Percentiles rank a stretch among this genome's conserved stretches.
phyloP scores from a whole-genome alignment of 1,284 basidiomycete species.

The Sanghuangporus weigelae region DNA sequence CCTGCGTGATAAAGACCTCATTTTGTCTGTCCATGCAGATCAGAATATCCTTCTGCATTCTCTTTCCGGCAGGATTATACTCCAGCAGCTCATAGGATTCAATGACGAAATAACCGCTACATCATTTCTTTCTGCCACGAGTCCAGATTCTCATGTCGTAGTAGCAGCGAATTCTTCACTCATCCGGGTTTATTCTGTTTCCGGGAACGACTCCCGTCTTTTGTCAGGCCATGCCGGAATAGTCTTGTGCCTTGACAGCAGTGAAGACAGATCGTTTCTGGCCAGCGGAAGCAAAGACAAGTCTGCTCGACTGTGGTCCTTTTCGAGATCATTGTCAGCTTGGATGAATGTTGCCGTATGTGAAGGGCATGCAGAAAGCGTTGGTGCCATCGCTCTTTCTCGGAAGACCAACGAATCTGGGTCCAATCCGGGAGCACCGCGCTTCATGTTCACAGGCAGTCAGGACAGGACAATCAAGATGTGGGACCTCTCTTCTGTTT shows the following conservation, averaged over 20 bases:
- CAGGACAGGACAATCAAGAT: slow-evolving; percentile 98
- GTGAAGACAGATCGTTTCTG: slow-evolving; percentile 64
- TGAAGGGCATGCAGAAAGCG: slow-evolving; percentile 91
- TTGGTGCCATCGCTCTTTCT: slow-evolving; percentile 87
- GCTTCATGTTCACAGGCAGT: slow-evolving; percentile 88
- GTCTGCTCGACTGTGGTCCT: slow-evolving; percentile 84
- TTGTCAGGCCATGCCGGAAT: slow-evolving; percentile 89
- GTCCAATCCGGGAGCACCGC: slow-evolving; percentile 28
- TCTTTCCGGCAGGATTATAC: slow-evolving; percentile 51
- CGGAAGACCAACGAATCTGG: slow-evolving; percentile 32
- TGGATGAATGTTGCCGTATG: slow-evolving; percentile 86
- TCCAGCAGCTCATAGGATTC: slow-evolving; percentile 93
- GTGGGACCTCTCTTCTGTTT: slow-evolving; percentile 75
- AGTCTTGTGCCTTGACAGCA: slow-evolving; percentile 80
- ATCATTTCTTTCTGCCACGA: slow-evolving; percentile 56
- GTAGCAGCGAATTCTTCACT: slow-evolving; percentile 95
- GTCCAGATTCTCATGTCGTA: slow-evolving; percentile 71
- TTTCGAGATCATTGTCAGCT: slow-evolving; percentile 35
- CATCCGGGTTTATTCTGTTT: slow-evolving; percentile 80
- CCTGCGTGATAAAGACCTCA: slow-evolving; percentile 51
- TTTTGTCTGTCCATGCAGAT: slow-evolving; percentile 94
- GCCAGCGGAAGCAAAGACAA: slow-evolving; percentile 92
- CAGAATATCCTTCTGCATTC: slow-evolving; percentile 94
- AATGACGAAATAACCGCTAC: slow-evolving; percentile 98
- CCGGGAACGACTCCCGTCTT: slow-evolving; percentile 73